Percentiles rank a stretch among this genome's conserved stretches.
These are phyloP conservation scores for Alopecurus myosuroides DNA, from an alignment of 176 grass and related monocot species.

Conservation along the genomic window DNA sequence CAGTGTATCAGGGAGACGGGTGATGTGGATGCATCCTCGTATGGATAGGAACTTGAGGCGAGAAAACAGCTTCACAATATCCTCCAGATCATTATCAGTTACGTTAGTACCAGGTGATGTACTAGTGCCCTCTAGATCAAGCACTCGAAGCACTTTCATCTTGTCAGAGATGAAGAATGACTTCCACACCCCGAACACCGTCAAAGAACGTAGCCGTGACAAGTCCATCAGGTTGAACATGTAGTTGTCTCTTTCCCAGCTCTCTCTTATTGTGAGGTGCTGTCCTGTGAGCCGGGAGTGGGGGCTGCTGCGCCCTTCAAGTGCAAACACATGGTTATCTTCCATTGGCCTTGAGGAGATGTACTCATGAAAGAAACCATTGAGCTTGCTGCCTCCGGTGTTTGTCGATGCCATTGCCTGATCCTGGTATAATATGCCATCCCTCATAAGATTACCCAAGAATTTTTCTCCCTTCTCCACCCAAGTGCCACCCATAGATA, in stretches of 20 bases:
- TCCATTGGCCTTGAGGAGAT: neutral
- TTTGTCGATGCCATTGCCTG: too few relatives aligned
- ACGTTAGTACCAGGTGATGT: neutral
- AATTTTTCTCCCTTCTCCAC: neutral
- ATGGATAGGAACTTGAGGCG: slow-evolving; percentile 27
- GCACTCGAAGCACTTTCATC: neutral
- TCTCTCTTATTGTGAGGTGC: neutral
- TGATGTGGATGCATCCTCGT: neutral
- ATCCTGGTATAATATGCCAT: neutral
- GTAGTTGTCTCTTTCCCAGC: neutral
- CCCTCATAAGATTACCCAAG: neutral
- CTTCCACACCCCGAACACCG: neutral
- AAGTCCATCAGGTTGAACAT: neutral
- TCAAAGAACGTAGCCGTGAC: neutral
- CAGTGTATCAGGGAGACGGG: neutral
- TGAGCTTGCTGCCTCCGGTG: neutral
- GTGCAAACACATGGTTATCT: neutral
- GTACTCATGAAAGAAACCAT: neutral
- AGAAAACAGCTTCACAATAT: neutral
- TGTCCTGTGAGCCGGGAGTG: neutral
- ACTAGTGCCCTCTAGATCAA: slow-evolving; percentile 17
- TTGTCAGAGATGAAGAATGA: neutral
- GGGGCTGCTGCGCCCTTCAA: neutral
- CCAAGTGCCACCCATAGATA: neutral
- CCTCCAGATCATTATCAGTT: neutral